Evolutionary conservation across 176 grass and related monocot genomes (phyloP).

Genomic region (Raddia distichophylla): DNA sequence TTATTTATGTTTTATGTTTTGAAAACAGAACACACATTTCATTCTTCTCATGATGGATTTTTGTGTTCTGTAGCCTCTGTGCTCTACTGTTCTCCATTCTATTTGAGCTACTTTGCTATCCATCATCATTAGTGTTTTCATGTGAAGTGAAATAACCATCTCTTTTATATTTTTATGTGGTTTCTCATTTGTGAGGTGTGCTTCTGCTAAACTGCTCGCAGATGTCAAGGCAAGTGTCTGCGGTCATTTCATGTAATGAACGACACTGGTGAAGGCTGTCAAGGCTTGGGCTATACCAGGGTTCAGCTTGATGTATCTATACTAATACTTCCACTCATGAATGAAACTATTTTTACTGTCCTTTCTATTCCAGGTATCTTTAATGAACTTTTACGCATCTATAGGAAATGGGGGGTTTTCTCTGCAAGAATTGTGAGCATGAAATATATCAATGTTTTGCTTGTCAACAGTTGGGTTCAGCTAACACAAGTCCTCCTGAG

Average conservation of each 20-base stretch:
- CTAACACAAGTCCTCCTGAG: conserved; percentile 50
- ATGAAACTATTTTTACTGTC: conserved; percentile 15
- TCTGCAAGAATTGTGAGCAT: conserved; percentile 68
- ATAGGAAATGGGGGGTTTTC: conserved; percentile 55
- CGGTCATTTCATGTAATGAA: conserved; percentile 68
- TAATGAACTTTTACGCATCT: conserved; percentile 33
- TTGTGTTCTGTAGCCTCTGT: conserved; percentile 4
- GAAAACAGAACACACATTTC: neutral
- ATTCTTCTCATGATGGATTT: neutral
- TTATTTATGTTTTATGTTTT: neutral
- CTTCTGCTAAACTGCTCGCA: conserved; percentile 26
- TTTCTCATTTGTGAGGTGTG: conserved; percentile 6
- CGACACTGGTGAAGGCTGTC: conserved; percentile 48
- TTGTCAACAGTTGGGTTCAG: conserved; percentile 58
- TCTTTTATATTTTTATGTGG: conserved; percentile 2
- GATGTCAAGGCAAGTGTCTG: conserved; percentile 70
- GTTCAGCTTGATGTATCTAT: conserved; percentile 60
- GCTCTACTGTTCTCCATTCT: neutral
- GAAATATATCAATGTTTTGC: conserved; percentile 72
- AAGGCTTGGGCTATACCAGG: conserved; percentile 60
- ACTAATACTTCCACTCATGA: neutral
- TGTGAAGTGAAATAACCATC: neutral
- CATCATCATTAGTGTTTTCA: neutral
- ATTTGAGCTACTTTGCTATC: neutral
- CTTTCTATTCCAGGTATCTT: conserved; percentile 3